These are phyloP conservation scores for Xanthoconium stramineum DNA, from an alignment of 768 basidiomycete genomes.

Conservation along the genomic window DNA sequence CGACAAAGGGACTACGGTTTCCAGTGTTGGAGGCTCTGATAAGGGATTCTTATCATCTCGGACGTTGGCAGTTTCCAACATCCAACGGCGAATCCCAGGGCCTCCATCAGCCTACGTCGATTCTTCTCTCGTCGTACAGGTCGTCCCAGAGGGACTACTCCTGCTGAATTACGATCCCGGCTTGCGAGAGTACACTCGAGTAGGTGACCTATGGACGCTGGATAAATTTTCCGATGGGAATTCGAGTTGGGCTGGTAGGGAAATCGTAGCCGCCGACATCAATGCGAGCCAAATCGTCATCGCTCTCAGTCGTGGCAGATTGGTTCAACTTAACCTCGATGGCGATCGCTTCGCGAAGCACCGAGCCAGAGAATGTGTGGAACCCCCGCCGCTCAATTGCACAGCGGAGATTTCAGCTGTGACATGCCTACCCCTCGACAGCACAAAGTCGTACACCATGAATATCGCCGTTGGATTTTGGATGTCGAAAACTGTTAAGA, in stretches of 20 bases:
- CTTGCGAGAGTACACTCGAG: conserved; percentile 39
- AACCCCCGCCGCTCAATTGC: conserved; percentile 16
- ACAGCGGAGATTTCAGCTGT: conserved; percentile 65
- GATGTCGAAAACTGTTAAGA: conserved; percentile 60
- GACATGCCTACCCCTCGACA: conserved; percentile 57
- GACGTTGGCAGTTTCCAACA: conserved; percentile 65
- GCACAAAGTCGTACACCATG: conserved; percentile 42
- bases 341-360: conserved; percentile 35
- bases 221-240: conserved; percentile 26
- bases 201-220: conserved; percentile 40
- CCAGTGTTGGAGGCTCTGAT: conserved; percentile 34
- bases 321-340: conserved; percentile 50
- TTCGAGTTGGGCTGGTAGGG: conserved; percentile 27
- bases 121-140: conserved; percentile 66
- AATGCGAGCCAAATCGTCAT: conserved; percentile 68
- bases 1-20: conserved; percentile 13
- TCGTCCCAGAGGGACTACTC: conserved; percentile 55
- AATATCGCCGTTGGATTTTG: conserved; percentile 72
- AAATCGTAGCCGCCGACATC: conserved; percentile 66
- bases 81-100: conserved; percentile 34
- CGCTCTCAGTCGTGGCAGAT: conserved; percentile 50
- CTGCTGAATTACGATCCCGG: conserved; percentile 55
- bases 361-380: conserved; percentile 23
- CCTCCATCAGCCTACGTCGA: conserved; percentile 35
- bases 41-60: conserved; percentile 49